Conservation (phyloP, 2,329 filamentous ascomycete species). For the Aspergillus amoenus region DNA sequence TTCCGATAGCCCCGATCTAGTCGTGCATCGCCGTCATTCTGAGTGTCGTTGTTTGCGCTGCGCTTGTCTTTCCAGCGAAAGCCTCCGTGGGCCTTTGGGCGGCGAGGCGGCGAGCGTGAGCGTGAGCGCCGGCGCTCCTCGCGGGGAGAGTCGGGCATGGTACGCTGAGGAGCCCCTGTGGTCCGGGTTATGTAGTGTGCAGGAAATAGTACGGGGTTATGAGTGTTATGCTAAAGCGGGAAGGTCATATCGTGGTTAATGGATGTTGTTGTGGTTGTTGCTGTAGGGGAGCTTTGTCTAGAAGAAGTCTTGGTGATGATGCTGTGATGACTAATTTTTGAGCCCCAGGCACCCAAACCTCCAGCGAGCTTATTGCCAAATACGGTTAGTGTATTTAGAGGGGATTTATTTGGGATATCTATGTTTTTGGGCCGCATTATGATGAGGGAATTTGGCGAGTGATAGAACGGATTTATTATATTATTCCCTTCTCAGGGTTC, state of each 20-base stretch:
- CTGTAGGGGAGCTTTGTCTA: not conserved
- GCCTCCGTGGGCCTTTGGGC: constrained; percentile 42
- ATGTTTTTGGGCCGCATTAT: not conserved
- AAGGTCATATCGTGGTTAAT: not conserved
- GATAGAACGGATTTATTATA: not conserved
- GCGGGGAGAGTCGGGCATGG: constrained; percentile 5
- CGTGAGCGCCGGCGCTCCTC: constrained; percentile 12
- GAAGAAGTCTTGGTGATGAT: not conserved
- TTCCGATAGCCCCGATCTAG: constrained; percentile 55
- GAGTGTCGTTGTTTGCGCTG: constrained; percentile 46
- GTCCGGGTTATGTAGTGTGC: not conserved
- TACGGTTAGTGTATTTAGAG: not conserved
- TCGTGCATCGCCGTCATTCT: constrained; percentile 45
- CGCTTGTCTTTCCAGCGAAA: constrained; percentile 53
- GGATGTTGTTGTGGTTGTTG: not conserved
- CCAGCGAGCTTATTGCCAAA: not conserved
- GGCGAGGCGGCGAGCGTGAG: constrained; percentile 18
- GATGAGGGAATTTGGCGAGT: not conserved
- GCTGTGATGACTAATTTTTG: not conserved
- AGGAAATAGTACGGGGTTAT: not conserved
- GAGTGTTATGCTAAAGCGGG: not conserved
- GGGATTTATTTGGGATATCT: not conserved
- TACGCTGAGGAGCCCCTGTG: not conserved
- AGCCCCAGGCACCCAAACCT: too few species aligned
- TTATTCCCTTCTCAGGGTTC: not conserved